Percentiles rank a stretch among this genome's conserved stretches.
Evolutionary conservation across 179 eudicot genomes (phyloP).

Genomic region (Silene coronaria): DNA sequence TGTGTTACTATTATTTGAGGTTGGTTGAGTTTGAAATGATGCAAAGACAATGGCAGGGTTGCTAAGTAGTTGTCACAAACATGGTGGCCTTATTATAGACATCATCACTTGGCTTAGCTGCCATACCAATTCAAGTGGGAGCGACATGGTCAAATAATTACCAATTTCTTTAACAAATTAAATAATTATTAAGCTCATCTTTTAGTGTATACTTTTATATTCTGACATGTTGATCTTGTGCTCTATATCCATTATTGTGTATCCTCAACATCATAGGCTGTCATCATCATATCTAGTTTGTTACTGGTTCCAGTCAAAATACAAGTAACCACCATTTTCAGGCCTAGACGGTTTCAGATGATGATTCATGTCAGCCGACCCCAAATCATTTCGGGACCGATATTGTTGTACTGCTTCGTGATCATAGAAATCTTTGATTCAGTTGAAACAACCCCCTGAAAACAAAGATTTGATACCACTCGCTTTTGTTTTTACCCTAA

Average conservation of each 20-base stretch:
- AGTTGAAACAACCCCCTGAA: too few relatives aligned
- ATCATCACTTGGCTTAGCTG: slow-evolving; percentile 3
- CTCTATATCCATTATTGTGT: not conserved
- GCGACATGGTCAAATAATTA: not conserved
- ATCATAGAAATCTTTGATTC: too few relatives aligned
- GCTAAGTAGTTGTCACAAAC: not conserved
- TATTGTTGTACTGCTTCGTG: too few relatives aligned
- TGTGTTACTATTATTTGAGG: not conserved
- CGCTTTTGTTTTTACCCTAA: too few relatives aligned
- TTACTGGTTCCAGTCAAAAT: too few relatives aligned
- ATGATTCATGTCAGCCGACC: too few relatives aligned
- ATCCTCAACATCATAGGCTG: too few relatives aligned
- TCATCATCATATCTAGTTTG: too few relatives aligned
- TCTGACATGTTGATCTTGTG: not conserved
- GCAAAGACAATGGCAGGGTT: not conserved
- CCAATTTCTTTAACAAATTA: not conserved
- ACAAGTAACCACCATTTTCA: too few relatives aligned
- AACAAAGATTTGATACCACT: too few relatives aligned
- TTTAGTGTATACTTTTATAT: not conserved
- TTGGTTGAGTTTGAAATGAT: not conserved
- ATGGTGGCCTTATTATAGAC: not conserved
- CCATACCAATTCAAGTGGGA: not conserved
- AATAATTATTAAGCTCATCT: not conserved
- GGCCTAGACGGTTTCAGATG: too few relatives aligned
- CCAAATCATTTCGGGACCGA: too few relatives aligned